Conservation (phyloP, 495 filamentous ascomycete genomes). For the Aspergillus haitiensis region DNA sequence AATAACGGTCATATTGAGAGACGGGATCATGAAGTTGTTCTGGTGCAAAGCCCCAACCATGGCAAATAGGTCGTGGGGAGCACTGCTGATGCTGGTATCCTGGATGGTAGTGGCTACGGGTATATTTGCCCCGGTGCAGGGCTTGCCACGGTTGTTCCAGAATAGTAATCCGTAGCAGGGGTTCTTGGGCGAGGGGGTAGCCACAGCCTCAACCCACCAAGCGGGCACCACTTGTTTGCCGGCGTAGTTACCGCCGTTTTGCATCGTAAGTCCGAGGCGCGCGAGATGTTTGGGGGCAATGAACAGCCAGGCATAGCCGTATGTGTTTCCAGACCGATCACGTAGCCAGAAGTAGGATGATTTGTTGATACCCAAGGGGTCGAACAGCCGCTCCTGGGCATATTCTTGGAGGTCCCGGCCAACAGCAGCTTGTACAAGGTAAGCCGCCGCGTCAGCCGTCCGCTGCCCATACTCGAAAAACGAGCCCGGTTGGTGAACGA, state of each 20-base stretch:
- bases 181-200: background rate
- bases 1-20: background rate
- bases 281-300: background rate
- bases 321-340: background rate
- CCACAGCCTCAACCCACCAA: background rate
- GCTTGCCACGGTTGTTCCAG: background rate
- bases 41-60: background rate
- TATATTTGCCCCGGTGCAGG: background rate
- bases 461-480: background rate
- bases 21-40: conserved; percentile 4
- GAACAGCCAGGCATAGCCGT: conserved; percentile 4
- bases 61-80: background rate
- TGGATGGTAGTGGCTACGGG: background rate
- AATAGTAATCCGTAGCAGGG: background rate
- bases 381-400: background rate
- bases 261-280: background rate
- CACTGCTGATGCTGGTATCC: background rate
- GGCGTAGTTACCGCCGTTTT: background rate
- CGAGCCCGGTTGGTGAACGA: background rate
- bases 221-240: background rate
- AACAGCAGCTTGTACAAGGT: background rate
- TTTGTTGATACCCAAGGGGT: background rate
- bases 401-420: background rate
- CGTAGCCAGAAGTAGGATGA: conserved; percentile 1
- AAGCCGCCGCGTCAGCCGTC: background rate